Evolutionary conservation across 805 yeast genomes (phyloP).

Genomic region (Ogataea saltuana): DNA sequence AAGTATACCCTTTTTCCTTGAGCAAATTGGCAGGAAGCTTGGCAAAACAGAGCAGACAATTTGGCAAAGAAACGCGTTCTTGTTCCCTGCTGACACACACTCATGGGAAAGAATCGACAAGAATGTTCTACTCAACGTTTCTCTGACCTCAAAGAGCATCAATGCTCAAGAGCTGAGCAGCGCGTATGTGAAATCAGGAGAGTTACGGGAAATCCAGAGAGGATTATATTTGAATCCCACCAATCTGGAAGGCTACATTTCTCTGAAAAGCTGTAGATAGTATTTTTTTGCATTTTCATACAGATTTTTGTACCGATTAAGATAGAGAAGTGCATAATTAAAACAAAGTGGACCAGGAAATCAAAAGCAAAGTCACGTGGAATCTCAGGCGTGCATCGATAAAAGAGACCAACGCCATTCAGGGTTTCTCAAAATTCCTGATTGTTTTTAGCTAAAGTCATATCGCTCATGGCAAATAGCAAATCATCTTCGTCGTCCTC

Average conservation of each 20-base stretch:
- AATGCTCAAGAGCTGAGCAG: conserved; percentile 53
- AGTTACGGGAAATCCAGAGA: conserved; percentile 60
- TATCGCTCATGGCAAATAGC: conserved; percentile 72
- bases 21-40: conserved; percentile 49
- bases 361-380: no score
- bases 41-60: conserved; percentile 28
- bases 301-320: no score
- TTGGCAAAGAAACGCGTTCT: conserved; percentile 71
- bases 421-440: conserved; percentile 29
- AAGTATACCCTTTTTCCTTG: conserved; percentile 59
- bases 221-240: conserved; percentile 66
- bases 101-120: conserved; percentile 70
- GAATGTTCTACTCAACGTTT: conserved; percentile 58
- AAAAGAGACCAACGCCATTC: no score
- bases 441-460: conserved; percentile 42
- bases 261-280: conserved; percentile 14
- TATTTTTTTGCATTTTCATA: no score
- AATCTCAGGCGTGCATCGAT: no score
- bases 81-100: conserved; percentile 68
- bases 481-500: conserved; percentile 69
- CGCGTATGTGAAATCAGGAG: conserved; percentile 49
- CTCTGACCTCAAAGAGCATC: conserved; percentile 50
- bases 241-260: conserved; percentile 34
- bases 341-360: conserved; percentile 1
- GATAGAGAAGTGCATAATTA: neutral